Percentiles rank a stretch among this genome's conserved stretches.
phyloP scores from a whole-genome alignment of 768 basidiomycete species.

The Boletus reticulatus region DNA sequence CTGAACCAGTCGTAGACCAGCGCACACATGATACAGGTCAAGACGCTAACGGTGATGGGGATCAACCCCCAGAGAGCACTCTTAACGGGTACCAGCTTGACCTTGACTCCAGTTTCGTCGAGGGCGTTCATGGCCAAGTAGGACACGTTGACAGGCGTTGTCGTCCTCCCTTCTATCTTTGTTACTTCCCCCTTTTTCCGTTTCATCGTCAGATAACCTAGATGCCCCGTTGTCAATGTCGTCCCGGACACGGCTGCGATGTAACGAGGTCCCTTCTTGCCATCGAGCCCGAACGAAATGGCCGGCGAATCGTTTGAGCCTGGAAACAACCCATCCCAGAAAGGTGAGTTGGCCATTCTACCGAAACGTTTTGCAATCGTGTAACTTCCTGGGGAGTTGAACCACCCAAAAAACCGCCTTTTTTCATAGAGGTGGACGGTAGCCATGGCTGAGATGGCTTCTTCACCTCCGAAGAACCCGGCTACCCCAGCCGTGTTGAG shows the following conservation, averaged over 20 bases:
- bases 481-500: slow-evolving; percentile 33
- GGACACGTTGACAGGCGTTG: slow-evolving; percentile 9
- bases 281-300: slow-evolving; percentile 28
- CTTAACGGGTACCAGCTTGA: not conserved
- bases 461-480: slow-evolving; percentile 37
- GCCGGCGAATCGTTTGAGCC: slow-evolving; percentile 27
- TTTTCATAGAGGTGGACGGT: slow-evolving; percentile 31
- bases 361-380: slow-evolving; percentile 33
- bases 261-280: slow-evolving; percentile 27
- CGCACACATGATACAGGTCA: not conserved
- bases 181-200: not conserved
- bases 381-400: slow-evolving; percentile 36
- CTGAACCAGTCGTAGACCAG: slow-evolving; percentile 27
- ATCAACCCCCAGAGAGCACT: slow-evolving; percentile 19
- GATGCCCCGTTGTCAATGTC: slow-evolving; percentile 21
- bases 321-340: slow-evolving; percentile 35
- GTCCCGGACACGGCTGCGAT: slow-evolving; percentile 30
- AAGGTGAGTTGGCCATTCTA: slow-evolving; percentile 25
- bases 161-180: slow-evolving; percentile 7
- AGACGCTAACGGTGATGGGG: slow-evolving; percentile 25
- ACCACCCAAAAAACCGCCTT: slow-evolving; percentile 35
- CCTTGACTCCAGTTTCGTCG: not conserved
- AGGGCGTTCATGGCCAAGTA: slow-evolving; percentile 18
- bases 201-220: slow-evolving; percentile 26
- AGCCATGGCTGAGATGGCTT: slow-evolving; percentile 36